Conservation (phyloP, 352 stramenopile genomes). For the Pythium monospermum region DNA sequence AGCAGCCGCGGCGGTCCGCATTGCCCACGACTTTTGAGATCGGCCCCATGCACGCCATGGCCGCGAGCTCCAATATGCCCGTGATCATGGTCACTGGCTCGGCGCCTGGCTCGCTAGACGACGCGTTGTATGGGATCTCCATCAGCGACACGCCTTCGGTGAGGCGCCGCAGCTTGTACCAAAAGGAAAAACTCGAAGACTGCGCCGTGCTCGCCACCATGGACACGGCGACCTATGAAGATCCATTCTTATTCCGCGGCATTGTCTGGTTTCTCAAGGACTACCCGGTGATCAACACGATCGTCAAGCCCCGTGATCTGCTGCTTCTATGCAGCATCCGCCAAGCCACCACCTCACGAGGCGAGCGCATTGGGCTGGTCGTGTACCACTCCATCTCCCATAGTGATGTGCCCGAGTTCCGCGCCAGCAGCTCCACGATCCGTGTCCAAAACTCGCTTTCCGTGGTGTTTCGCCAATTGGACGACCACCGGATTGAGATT, state of each 20-base stretch:
- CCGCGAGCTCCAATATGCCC: not conserved
- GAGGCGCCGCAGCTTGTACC: not conserved
- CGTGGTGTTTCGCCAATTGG: not conserved
- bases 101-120: conserved; percentile 3
- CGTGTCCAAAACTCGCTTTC: not conserved
- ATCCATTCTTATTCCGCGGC: conserved; percentile 43
- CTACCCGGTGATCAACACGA: not conserved
- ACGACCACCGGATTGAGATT: not conserved
- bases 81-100: not conserved
- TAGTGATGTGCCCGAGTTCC: not conserved
- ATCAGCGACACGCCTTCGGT: not conserved
- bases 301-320: not conserved
- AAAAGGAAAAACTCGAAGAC: not conserved
- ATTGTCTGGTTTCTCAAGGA: conserved; percentile 31
- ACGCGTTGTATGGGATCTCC: conserved; percentile 14
- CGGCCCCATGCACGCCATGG: not conserved
- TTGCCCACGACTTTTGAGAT: too few relatives aligned
- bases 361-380: not conserved
- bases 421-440: not conserved
- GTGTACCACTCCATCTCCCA: not conserved
- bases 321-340: not conserved
- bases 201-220: conserved; percentile 27
- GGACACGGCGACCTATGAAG: conserved; percentile 27
- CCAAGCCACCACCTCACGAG: not conserved
- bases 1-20: too few relatives aligned